Evolutionary conservation across 2,329 filamentous ascomycete species (phyloP), one percentile per base, ranked within the genome.

Genomic region (Ophiostoma sp.): DNA sequence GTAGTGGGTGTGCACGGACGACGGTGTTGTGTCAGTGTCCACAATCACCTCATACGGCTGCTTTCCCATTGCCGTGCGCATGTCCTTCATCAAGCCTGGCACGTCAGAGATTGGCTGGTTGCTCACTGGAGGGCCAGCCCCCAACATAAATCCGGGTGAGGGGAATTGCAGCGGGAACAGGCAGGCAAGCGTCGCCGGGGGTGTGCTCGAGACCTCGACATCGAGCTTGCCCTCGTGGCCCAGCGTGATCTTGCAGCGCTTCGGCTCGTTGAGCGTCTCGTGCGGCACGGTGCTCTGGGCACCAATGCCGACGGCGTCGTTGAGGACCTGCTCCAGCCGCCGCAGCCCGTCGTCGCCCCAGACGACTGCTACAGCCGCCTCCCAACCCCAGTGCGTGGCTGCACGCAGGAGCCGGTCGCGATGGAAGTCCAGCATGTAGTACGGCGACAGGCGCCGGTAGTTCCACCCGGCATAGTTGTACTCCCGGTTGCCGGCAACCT

Each of bases 351-450:
- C 69, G 0, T 79, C 74, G 0, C 84, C 85, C 0, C 78, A 74
- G 6, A 89, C 77, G 4, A 73, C 71, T 0, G 79, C 73, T 9
- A 83, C 72, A 0, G 82, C 85, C 3, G 74, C 70, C 1, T 77
- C 73, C 86, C 85, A 89, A 5, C 77, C 74, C 80, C 85, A 89
- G 72, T 88, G 75, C 5, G 74, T 76, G 5, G 86, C 86, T 14
- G 86, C 87, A 68, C 80, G 83, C n/a, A 92, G 81, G 75, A 97
- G 84, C 67, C 93, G 89, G 75, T 93, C 89, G 63, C 87, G 85
- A 76, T 97, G 93, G 73, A 89, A 88, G 69, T 87, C 82, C 16
- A 95, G 84, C 83, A 96, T 92, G 77, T 96, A 96, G 73, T 92
- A 88, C 0, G 88, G 85, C 8, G 87, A 90, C 6, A 79, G 75